Evolutionary conservation across 1,139 yeast species (phyloP).

Genomic region (Komagataea norvegica): DNA sequence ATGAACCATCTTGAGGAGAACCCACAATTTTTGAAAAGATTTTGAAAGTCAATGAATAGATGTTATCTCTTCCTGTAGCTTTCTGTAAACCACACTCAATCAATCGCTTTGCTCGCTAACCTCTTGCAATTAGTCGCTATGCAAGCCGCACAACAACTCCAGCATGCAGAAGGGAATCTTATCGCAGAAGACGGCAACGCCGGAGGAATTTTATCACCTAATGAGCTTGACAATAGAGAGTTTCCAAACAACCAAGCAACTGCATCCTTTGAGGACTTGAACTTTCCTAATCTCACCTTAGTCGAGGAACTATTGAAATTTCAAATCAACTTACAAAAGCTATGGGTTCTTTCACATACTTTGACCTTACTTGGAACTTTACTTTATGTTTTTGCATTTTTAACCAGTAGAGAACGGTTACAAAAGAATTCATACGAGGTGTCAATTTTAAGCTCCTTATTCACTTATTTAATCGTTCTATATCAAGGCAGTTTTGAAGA

Average conservation of each 20-base stretch:
- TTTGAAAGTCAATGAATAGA: no score
- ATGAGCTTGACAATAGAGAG: no score
- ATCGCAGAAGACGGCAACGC: no score
- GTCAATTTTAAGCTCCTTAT: slow-evolving; percentile 27
- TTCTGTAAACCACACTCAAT: no score
- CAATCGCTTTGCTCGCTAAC: no score
- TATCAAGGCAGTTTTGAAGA: slow-evolving; percentile 27
- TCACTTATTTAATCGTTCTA: slow-evolving; percentile 33
- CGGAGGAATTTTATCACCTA: neutral
- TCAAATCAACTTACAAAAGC: slow-evolving; percentile 18
- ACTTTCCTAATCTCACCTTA: neutral
- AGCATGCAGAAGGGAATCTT: no score
- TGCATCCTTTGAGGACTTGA: no score
- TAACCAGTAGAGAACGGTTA: slow-evolving; percentile 1
- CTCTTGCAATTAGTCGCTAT: slow-evolving; percentile 4
- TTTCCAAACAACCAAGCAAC: no score
- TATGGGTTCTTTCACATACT: slow-evolving; percentile 22
- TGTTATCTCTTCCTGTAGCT: no score
- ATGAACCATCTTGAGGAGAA: no score
- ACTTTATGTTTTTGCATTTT: slow-evolving; percentile 10
- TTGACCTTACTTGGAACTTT: slow-evolving; percentile 18
- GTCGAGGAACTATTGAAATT: neutral
- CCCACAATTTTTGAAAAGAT: neutral
- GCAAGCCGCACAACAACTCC: slow-evolving; percentile 1
- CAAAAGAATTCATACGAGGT: slow-evolving; percentile 22